Conservation (phyloP, 192 early-diverging fungal genomes). For the Podila clonocystis region DNA sequence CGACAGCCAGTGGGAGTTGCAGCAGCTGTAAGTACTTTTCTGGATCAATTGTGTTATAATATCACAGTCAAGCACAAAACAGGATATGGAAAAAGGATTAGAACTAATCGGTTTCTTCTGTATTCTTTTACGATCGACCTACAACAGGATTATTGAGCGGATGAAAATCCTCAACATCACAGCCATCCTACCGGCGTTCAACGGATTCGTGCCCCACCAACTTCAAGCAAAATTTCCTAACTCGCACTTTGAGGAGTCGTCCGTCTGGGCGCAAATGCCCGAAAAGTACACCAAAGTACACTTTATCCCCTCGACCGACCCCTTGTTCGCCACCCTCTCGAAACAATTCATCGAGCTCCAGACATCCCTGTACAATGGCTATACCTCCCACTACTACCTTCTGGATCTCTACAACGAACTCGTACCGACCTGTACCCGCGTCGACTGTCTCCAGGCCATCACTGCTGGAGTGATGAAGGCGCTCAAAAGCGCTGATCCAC, state of each 20-base stretch:
- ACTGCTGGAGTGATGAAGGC: slow-evolving; percentile 35
- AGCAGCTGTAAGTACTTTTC: slow-evolving; percentile 14
- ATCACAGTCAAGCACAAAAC: no score
- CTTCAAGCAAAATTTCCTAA: slow-evolving; percentile 12
- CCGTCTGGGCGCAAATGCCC: slow-evolving; percentile 11
- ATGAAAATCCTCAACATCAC: slow-evolving; percentile 45
- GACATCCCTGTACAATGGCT: slow-evolving; percentile 10
- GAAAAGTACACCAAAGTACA: slow-evolving; percentile 10
- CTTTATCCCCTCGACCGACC: slow-evolving; percentile 31
- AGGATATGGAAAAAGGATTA: background rate
- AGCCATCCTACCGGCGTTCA: slow-evolving; percentile 38
- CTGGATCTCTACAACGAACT: slow-evolving; percentile 45
- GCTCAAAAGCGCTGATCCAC: slow-evolving; percentile 32
- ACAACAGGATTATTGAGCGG: slow-evolving; percentile 26
- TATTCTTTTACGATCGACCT: background rate
- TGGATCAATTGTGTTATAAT: no score
- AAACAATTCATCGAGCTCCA: slow-evolving; percentile 28
- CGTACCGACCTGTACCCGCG: slow-evolving; percentile 9
- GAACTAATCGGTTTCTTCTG: background rate
- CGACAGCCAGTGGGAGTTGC: slow-evolving; percentile 44
- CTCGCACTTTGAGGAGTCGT: slow-evolving; percentile 18
- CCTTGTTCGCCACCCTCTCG: slow-evolving; percentile 26
- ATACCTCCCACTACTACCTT: slow-evolving; percentile 17
- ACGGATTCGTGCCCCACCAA: slow-evolving; percentile 35
- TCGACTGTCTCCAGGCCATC: slow-evolving; percentile 9